Evolutionary conservation across 805 yeast genomes (phyloP), one percentile per base, ranked within the genome.

Genomic region (Tetrapisispora taiwanensis): DNA sequence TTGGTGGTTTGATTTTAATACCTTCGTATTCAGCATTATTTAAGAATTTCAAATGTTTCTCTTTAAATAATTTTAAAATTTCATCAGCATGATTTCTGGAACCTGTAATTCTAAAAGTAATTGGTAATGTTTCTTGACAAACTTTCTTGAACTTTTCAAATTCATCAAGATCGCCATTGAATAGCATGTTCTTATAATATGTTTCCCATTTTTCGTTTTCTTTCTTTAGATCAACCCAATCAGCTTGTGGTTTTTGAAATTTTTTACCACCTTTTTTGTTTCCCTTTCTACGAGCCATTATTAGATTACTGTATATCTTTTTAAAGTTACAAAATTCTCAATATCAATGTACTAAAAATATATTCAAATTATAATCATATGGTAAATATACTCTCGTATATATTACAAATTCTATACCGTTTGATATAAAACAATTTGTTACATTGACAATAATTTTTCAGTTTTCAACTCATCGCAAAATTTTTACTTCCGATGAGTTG

Each of bases 41-140:
- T 56, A 92, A 70, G 43, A 71, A 69, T 30, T 85, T 78, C 54
- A 89, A 76, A 63, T 90, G 95, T 51, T 79, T 78, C 30, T 76
- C 72, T 53, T 78, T 75, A 63, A 92, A 85, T 45, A 84, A 69
- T 20, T 76, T 69, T 41, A 83, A 72, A 50, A 92, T 78, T 62
- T 87, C 95, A 35, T 71, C 66, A 4, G 97, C 95, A 65, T 87
- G 94, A 27, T 76, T 73, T 55, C 82, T 79, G 15, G 95, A 82
- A 1, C 97, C 97, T 7, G 98, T 92, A 53, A 92, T 76, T 68
- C 98, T 76, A 70, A 92, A 92, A 1, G 98, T 92, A 50, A 94
- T 69, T 1, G 98, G 98, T 45, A 92, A 74, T 48, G 79, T 80
- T 24, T 73, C 72, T 62, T 85, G 89, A 63, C 95, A 86, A 41